phyloP scores from a whole-genome alignment of 1,284 basidiomycete genomes.

The Microbotryum intermedium region DNA sequence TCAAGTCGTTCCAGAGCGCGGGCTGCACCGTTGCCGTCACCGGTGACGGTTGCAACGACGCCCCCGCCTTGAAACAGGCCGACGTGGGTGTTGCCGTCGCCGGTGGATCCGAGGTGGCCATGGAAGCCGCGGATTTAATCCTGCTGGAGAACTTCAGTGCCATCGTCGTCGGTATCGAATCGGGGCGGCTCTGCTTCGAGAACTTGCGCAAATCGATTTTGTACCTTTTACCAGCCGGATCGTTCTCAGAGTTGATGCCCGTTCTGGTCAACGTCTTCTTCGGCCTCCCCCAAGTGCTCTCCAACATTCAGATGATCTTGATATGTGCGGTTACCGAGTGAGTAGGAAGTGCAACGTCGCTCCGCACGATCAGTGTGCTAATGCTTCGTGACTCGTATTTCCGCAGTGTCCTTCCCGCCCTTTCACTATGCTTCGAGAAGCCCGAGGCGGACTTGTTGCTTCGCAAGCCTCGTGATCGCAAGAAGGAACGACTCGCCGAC shows the following conservation, averaged over 20 bases:
- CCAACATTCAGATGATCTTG: conserved; percentile 44
- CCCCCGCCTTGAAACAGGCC: conserved; percentile 46
- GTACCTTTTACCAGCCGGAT: conserved; percentile 34
- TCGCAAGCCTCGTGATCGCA: conserved; percentile 57
- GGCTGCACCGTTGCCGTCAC: conserved; percentile 51
- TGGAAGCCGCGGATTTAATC: conserved; percentile 42
- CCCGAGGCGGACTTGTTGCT: conserved; percentile 51
- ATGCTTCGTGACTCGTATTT: conserved; percentile 50
- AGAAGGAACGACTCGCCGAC: conserved; percentile 45
- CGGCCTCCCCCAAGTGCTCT: conserved; percentile 49
- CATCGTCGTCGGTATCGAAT: conserved; percentile 45
- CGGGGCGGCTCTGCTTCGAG: conserved; percentile 51
- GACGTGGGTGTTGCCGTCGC: conserved; percentile 47
- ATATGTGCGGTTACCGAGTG: too few species aligned
- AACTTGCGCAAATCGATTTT: conserved; percentile 51
- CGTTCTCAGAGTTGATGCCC: conserved; percentile 60
- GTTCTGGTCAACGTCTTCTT: conserved; percentile 51
- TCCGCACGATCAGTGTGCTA: not conserved
- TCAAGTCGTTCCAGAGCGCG: conserved; percentile 52
- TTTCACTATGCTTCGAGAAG: conserved; percentile 52
- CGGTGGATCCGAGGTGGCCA: conserved; percentile 43
- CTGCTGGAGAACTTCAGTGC: conserved; percentile 42
- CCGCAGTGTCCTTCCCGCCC: conserved; percentile 48
- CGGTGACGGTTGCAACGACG: conserved; percentile 64
- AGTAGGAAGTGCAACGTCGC: conserved; percentile 6